A percentile compares a stretch with the other conserved stretches of the same genome.
phyloP scores from a whole-genome alignment of 371 early-diverging fungal species.

The Apophysomyces variabilis region DNA sequence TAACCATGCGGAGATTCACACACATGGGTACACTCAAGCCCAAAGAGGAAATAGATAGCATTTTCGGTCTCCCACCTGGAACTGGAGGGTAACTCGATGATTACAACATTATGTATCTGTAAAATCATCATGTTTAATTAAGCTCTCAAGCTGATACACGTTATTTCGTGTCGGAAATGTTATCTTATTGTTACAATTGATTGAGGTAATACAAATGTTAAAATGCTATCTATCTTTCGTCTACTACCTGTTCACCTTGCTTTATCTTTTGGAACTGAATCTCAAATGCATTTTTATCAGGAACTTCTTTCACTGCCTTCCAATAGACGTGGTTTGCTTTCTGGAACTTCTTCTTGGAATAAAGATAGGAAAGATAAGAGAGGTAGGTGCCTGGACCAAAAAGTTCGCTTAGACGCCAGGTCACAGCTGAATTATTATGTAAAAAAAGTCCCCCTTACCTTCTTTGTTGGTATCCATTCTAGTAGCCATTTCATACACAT shows the following conservation, averaged over 20 bases:
- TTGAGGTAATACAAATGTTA: too few relatives aligned
- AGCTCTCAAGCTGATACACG: too few relatives aligned
- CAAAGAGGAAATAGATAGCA: too few relatives aligned
- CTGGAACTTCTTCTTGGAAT: slow-evolving; percentile 49
- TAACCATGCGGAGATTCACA: too few relatives aligned
- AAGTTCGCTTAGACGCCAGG: neutral
- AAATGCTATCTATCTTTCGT: neutral
- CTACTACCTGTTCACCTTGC: neutral
- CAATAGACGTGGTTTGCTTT: slow-evolving; percentile 62
- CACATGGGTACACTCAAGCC: too few relatives aligned
- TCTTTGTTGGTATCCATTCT: slow-evolving; percentile 52
- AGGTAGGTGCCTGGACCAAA: slow-evolving; percentile 56
- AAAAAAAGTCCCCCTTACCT: slow-evolving; percentile 37
- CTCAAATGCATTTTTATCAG: slow-evolving; percentile 54
- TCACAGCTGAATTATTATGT: neutral
- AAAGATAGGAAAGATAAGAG: slow-evolving; percentile 59
- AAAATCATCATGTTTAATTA: too few relatives aligned
- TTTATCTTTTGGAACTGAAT: slow-evolving; percentile 12
- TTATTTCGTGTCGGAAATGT: too few relatives aligned
- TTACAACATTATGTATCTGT: too few relatives aligned
- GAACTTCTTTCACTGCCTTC: slow-evolving; percentile 63
- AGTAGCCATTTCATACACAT: slow-evolving; percentile 61
- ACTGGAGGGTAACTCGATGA: too few relatives aligned
- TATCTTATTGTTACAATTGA: too few relatives aligned
- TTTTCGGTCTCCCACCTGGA: too few relatives aligned